A percentile compares a stretch with the other conserved stretches of the same genome.
Conservation (phyloP, 352 stramenopile genomes). For the Globisporangium camurandrum region DNA sequence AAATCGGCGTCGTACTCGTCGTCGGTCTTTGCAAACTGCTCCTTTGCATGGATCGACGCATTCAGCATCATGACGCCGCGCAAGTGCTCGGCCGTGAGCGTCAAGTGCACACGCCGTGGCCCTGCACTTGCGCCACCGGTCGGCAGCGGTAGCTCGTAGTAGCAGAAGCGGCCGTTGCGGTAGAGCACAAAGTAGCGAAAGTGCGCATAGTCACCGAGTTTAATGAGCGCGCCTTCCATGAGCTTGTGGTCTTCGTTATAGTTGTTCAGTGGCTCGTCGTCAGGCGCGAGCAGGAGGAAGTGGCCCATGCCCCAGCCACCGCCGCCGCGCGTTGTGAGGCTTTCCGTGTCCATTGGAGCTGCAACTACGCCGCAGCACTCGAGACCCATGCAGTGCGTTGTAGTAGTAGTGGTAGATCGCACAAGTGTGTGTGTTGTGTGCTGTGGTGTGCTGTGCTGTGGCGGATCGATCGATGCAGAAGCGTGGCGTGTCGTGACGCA, state of each 20-base stretch:
- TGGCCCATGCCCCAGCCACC: constrained; percentile 11
- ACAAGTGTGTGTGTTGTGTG: too few relatives aligned
- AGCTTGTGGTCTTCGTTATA: constrained; percentile 82
- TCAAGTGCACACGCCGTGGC: constrained; percentile 47
- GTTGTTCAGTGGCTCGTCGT: constrained; percentile 62
- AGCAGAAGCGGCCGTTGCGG: constrained; percentile 78
- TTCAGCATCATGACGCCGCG: constrained; percentile 83
- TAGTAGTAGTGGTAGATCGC: too few relatives aligned
- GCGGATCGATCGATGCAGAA: too few relatives aligned
- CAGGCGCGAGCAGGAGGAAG: constrained; percentile 12
- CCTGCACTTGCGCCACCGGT: constrained; percentile 16
- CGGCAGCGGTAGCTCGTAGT: constrained; percentile 79
- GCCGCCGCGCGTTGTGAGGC: constrained; percentile 7
- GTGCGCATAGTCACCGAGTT: constrained; percentile 80
- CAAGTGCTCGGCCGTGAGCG: constrained; percentile 67
- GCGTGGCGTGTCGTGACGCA: too few relatives aligned
- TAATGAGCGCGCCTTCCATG: constrained; percentile 82
- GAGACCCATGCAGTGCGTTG: constrained; percentile 5
- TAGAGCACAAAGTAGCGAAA: constrained; percentile 84
- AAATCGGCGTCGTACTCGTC: constrained; percentile 65
- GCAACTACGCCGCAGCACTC: constrained; percentile 7
- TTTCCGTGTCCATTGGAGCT: constrained; percentile 3
- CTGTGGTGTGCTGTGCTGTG: too few relatives aligned
- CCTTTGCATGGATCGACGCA: constrained; percentile 60
- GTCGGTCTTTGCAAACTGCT: constrained; percentile 54